Evolutionary conservation across 768 basidiomycete genomes (phyloP), one percentile per base, ranked within the genome.

Genomic region (Suillus alpinus): DNA sequence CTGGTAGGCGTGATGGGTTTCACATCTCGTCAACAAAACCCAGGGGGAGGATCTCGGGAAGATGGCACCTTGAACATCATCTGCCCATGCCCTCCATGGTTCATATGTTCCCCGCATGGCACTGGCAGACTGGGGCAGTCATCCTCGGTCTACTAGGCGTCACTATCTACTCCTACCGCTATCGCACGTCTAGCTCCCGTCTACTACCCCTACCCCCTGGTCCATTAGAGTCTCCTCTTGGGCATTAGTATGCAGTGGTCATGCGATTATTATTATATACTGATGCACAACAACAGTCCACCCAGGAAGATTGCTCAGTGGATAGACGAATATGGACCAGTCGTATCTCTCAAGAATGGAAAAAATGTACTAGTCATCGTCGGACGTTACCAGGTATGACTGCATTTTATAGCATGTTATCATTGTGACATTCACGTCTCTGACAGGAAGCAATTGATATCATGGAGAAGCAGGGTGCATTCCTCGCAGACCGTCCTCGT

Each of bases 391-490:
- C 26, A 62, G 13, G 61, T 62, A 13, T 10, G 60, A 20, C 4
- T 8, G 2, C 36, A 26, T 37, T 26, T 16, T 23, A 23, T 69
- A 6, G 69, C 64, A 2, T 61, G 70, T 50, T 68, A 72, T 16
- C 32, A 72, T 20, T 65, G 62, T 6, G 7, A 61, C 6, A 32
- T 8, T 49, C 2, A 34, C 29, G 4, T 20, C 29, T 9, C 4
- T 52, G n/a, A 20, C 14, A 71, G 69, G 71, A 69, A 50, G 84
- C 85, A 0, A 75, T 82, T 0, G 83, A 86, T 12, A 79, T 86
- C 56, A 78, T 87, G 82, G 85, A 86, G 69, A 81, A 83, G 62
- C 82, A 86, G 61, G 85, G 85, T 0, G 81, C 80, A 0, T 65
- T 66, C 4, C 73, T 82, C 18, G 78, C 77, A 0, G 85, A 87